Conservation (phyloP, 805 yeast species). For the Diddensiella transvaalensis region DNA sequence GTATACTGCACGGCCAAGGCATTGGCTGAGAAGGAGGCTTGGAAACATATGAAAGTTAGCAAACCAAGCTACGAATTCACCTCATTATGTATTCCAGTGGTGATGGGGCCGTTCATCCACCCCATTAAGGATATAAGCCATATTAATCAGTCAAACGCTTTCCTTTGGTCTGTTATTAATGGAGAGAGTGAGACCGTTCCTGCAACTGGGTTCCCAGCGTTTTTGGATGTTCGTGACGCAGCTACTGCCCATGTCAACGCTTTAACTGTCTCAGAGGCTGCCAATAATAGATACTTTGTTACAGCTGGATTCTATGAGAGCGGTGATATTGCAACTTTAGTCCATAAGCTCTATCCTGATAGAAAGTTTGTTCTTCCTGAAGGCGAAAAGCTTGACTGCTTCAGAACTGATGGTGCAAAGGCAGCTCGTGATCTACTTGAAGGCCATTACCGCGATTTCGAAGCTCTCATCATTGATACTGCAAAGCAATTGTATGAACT, state of each 20-base stretch:
- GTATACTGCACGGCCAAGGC: constrained; percentile 43
- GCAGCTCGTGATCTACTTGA: neutral
- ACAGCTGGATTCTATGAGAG: constrained; percentile 19
- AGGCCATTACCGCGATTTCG: neutral
- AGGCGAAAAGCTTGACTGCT: neutral
- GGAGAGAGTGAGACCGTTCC: constrained; percentile 11
- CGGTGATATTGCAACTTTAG: neutral
- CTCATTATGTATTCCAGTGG: constrained; percentile 18
- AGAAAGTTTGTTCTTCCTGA: neutral
- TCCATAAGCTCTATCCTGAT: neutral
- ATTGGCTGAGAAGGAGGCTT: constrained; percentile 54
- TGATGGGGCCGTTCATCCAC: neutral
- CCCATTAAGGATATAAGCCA: neutral
- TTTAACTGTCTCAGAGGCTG: constrained; percentile 29
- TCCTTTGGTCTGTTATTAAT: neutral
- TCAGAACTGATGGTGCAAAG: neutral
- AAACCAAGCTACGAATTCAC: constrained; percentile 26
- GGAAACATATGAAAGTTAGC: constrained; percentile 43
- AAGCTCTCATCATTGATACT: neutral
- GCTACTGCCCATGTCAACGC: constrained; percentile 56
- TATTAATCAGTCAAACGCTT: neutral
- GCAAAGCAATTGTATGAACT: neutral
- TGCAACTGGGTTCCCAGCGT: constrained; percentile 18
- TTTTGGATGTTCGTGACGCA: constrained; percentile 59
- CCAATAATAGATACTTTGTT: constrained; percentile 29